Evolutionary conservation across 1,139 yeast genomes (phyloP), one percentile per base, ranked within the genome.

Genomic region (Zhuliangozyma parablackwelliae): DNA sequence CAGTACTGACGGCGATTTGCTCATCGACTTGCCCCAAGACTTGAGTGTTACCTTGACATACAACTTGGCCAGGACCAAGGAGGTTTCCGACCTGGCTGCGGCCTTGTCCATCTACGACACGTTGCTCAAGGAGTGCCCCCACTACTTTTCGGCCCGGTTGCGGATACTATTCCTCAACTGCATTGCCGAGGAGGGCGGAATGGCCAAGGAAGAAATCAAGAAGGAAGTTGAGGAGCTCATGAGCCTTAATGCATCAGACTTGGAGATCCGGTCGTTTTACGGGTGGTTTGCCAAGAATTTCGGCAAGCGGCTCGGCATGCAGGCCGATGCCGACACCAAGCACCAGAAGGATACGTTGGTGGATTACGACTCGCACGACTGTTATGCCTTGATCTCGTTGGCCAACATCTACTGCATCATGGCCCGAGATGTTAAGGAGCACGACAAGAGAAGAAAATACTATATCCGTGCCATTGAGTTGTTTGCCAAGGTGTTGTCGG

Each of bases 391-490:
- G 47, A 77, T 90, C 21, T 89, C 97, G 1, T 70, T 94, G 54
- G 98, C 95, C 8, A 94, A 92, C 53, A 74, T 90, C 37, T 92
- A 92, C 57, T 76, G 89, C 51, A 62, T 80, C 1, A 78, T 87
- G 64, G 97, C 96, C 1, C 75, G 94, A 50, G 96, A 89, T 42
- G 61, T 73, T 38, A 83, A 84, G 46, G 56, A 63, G 10, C 69
- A 69, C 26, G 82, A 79, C 28, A 86, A 83, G 59, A 77, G 80
- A 45, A 82, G 81, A 49, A 86, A 83, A 48, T 84, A 89, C 41
- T 90, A 84, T 54, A 70, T 82, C 34, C 79, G 95, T 61, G 96
- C 97, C 11, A 85, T 90, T 20, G 97, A 92, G 59, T 68, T 90
- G 39, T 92, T 82, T 57, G 85, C 89, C 50, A 92, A 92, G 61